Evolutionary conservation across 1,284 basidiomycete species (phyloP).

Genomic region (Cerioporus squamosus): DNA sequence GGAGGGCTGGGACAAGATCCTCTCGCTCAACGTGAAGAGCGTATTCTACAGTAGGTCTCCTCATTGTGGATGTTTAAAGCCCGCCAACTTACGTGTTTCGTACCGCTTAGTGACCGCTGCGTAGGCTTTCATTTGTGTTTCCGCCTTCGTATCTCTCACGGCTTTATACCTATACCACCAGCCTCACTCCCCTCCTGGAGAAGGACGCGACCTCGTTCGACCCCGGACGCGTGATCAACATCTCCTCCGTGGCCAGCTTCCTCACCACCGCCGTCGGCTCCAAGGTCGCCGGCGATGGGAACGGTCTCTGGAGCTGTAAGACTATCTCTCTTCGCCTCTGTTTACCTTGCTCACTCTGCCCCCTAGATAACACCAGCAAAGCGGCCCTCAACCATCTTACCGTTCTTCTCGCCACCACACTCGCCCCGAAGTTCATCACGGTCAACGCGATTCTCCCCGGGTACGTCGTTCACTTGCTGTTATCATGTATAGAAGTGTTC

Average conservation of each 20-base stretch:
- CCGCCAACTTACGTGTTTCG: background rate
- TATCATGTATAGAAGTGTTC: too few species aligned
- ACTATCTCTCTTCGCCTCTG: constrained; percentile 15
- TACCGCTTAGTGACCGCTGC: constrained; percentile 62
- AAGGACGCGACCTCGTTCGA: constrained; percentile 73
- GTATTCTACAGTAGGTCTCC: constrained; percentile 71
- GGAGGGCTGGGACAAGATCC: constrained; percentile 84
- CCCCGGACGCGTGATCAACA: constrained; percentile 80
- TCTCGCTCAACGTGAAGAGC: constrained; percentile 81
- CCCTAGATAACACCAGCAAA: constrained; percentile 77
- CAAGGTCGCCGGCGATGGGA: constrained; percentile 56
- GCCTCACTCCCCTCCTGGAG: constrained; percentile 63
- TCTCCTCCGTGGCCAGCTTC: constrained; percentile 77
- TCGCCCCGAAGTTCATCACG: constrained; percentile 65
- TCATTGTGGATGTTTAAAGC: too few species aligned
- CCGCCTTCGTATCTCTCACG: too few species aligned
- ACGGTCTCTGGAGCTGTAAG: constrained; percentile 84
- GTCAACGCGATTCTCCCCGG: constrained; percentile 88
- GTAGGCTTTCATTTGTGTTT: too few species aligned
- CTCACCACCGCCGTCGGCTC: constrained; percentile 55
- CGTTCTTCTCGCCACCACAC: constrained; percentile 70
- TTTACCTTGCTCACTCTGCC: too few species aligned
- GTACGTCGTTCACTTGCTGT: too few species aligned
- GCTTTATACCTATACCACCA: constrained; percentile 22
- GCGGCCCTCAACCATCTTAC: constrained; percentile 87